Evolutionary conservation across 805 yeast species (phyloP), one percentile per base, ranked within the genome.

Genomic region (Kurtzmaniella fragi): DNA sequence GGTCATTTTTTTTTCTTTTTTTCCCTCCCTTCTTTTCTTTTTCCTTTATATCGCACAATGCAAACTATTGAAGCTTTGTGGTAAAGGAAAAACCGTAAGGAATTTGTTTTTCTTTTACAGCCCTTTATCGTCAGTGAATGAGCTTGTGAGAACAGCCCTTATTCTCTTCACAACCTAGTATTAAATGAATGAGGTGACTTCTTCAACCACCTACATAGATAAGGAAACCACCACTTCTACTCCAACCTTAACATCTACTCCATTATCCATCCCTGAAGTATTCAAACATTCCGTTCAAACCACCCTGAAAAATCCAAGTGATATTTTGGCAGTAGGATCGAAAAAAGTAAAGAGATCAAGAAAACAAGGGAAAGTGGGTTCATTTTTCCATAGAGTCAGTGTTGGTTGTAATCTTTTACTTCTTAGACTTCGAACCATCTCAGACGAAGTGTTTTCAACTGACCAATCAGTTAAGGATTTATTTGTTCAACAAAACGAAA

Each of bases 391-490:
- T 40, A 67, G 61, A 38, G 49, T 76, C 7, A 59, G 72, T 1
- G 40, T 60, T 12, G 66, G 64, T 53, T 73, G 51, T 61, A 71
- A 32, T 43, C 56, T 37, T 45, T 68, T 50, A 43, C 57, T 43
- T 41, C 53, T 44, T 40, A 56, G 53, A 44, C 32, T 78, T 17
- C 64, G 64, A 40, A 51, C 65, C 6, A 43, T 77, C 1, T 69
- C 80, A 2, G 80, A 77, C 46, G 76, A 70, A 15, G 67, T 67
- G 2, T 62, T 75, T 31, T 62, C 67, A 14, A 64, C 73, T 3
- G 78, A 75, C 59, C 79, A 77, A 45, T 60, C 66, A 1, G 62
- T 73, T 1, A 72, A 69, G 36, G 77, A 74, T 31, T 56, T 79
- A 10, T 80, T 80, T 50, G 68, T 67, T 12, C 54, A 23, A 17